Evolutionary conservation across 371 early-diverging fungal species (phyloP).

Genomic region (Mortierella sp.): DNA sequence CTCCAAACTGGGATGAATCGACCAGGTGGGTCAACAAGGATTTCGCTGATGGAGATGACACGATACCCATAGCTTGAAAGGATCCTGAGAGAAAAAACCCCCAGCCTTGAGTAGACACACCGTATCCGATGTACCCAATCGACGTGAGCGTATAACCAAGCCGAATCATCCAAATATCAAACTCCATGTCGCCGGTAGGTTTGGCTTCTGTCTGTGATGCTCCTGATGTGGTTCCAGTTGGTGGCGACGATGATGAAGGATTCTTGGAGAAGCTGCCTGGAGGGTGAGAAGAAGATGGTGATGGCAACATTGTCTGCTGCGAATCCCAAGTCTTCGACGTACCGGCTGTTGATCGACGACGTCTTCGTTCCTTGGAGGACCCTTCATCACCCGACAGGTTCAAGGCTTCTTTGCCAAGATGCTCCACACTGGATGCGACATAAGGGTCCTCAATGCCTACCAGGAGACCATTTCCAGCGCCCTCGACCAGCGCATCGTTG

Average conservation of each 20-base stretch:
- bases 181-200: slow-evolving; percentile 45
- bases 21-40: slow-evolving; percentile 59
- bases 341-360: background rate
- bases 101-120: slow-evolving; percentile 36
- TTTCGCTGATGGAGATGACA: slow-evolving; percentile 58
- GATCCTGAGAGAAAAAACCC: slow-evolving; percentile 46
- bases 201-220: slow-evolving; percentile 15
- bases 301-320: too few relatives aligned
- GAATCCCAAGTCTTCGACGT: background rate
- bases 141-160: slow-evolving; percentile 54
- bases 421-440: slow-evolving; percentile 19
- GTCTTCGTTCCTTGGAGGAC: background rate
- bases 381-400: slow-evolving; percentile 2
- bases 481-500: background rate
- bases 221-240: background rate
- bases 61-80: slow-evolving; percentile 53
- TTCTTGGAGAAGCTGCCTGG: background rate
- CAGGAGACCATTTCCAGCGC: background rate
- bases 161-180: slow-evolving; percentile 62
- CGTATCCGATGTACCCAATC: slow-evolving; percentile 49
- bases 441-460: slow-evolving; percentile 18
- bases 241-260: background rate
- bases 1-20: slow-evolving; percentile 60
- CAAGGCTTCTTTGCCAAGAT: slow-evolving; percentile 18
- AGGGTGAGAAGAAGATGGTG: too few relatives aligned